These are phyloP conservation scores for Helotiales sp. DNA, from an alignment of 2,329 filamentous ascomycete genomes.

Conservation along the genomic window DNA sequence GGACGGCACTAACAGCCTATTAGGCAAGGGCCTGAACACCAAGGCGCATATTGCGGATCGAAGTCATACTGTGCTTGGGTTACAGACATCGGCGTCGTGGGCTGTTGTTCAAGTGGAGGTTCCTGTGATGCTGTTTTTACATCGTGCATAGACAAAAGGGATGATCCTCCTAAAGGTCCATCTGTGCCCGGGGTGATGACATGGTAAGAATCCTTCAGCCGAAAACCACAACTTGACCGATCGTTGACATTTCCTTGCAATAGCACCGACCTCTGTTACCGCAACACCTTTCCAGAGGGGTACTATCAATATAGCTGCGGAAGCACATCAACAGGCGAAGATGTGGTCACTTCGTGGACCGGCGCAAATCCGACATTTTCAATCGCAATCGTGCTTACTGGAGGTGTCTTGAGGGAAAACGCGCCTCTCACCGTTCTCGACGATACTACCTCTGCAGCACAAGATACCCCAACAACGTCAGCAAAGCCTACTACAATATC, in stretches of 20 bases:
- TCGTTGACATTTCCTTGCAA: neutral
- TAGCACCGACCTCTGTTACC: conserved; percentile 18
- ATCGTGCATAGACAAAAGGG: conserved; percentile 14
- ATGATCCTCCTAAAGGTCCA: neutral
- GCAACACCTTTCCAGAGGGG: conserved; percentile 10
- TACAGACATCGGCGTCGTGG: conserved; percentile 22
- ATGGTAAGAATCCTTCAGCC: conserved; percentile 3
- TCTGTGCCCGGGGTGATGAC: conserved; percentile 15
- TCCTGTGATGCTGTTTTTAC: conserved; percentile 24
- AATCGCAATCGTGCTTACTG: conserved; percentile 11
- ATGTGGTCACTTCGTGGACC: conserved; percentile 12
- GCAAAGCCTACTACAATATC: neutral
- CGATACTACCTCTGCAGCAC: neutral
- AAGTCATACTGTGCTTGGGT: conserved; percentile 24
- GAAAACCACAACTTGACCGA: no score
- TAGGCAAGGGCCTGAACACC: conserved; percentile 19
- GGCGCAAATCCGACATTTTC: conserved; percentile 13
- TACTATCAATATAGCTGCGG: conserved; percentile 24
- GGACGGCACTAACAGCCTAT: neutral
- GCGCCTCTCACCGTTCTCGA: neutral
- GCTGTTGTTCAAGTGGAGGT: conserved; percentile 21
- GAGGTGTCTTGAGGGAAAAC: conserved; percentile 8
- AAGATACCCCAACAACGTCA: neutral
- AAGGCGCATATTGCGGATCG: conserved; percentile 11
- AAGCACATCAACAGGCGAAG: conserved; percentile 13